Conservation (phyloP, 148 eudicot species). For the Nyssa sinensis region DNA sequence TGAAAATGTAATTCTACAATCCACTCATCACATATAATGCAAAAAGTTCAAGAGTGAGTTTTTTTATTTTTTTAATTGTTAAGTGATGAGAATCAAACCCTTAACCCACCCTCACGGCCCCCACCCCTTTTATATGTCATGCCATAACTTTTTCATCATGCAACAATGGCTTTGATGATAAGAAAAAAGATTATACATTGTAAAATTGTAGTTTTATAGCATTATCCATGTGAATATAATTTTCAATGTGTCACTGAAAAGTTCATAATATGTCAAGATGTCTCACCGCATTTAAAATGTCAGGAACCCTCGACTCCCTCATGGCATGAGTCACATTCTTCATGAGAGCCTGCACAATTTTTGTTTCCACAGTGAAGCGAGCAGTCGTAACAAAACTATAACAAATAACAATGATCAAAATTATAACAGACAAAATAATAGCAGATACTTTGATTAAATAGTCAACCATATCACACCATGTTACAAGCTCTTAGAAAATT, state of each 20-base stretch:
- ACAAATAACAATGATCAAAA: background rate
- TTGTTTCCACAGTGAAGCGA: background rate
- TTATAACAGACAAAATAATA: background rate
- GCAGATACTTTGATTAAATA: background rate
- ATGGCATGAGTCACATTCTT: constrained; percentile 69
- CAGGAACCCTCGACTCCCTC: constrained; percentile 66
- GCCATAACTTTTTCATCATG: too few relatives aligned
- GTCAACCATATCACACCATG: constrained; percentile 13
- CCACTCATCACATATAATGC: background rate
- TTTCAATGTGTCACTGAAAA: background rate
- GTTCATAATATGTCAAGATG: background rate
- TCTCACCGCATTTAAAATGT: constrained; percentile 58
- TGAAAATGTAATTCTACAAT: too few relatives aligned
- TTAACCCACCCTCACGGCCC: too few relatives aligned
- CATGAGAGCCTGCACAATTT: constrained; percentile 63
- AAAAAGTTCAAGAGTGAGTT: too few relatives aligned
- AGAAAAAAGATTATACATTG: too few relatives aligned
- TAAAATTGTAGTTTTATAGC: too few relatives aligned
- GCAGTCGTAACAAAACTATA: background rate
- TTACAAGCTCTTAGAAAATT: constrained; percentile 1
- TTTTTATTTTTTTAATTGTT: too few relatives aligned
- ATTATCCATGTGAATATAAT: background rate
- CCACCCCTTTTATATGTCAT: too few relatives aligned
- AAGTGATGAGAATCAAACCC: too few relatives aligned
- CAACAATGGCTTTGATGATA: too few relatives aligned